Evolutionary conservation across 2,329 filamentous ascomycete genomes (phyloP).

Genomic region (Alternaria gaisen): DNA sequence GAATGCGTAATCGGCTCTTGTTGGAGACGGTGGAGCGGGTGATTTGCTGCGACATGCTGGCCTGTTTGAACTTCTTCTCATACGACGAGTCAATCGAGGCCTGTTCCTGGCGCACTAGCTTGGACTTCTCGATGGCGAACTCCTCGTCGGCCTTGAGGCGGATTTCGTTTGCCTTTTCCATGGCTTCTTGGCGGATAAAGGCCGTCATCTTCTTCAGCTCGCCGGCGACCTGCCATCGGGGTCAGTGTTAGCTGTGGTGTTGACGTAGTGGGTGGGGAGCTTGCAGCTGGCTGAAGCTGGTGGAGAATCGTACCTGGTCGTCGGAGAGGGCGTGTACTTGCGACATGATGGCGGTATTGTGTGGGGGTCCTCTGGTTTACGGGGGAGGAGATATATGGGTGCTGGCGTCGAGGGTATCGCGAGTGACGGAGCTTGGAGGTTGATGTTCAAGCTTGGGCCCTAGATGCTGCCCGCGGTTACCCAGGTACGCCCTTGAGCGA

Average conservation of each 20-base stretch:
- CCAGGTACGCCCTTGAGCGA: neutral
- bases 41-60: conserved; percentile 98
- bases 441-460: conserved; percentile 33
- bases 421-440: conserved; percentile 37
- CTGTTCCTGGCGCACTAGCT: conserved; percentile 95
- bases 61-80: conserved; percentile 99
- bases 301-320: conserved; percentile 76
- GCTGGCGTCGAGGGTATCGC: conserved; percentile 16
- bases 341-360: conserved; percentile 74
- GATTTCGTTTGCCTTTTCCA: conserved; percentile 97
- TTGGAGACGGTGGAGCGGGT: conserved; percentile 95
- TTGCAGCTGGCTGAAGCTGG: conserved; percentile 24
- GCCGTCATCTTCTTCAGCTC: conserved; percentile 99
- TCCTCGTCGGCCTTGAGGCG: conserved; percentile 98
- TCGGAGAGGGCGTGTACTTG: conserved; percentile 94
- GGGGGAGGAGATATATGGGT: conserved; percentile 2
- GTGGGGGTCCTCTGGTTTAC: neutral
- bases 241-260: conserved; percentile 41
- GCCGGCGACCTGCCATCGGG: conserved; percentile 77
- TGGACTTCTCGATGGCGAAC: conserved; percentile 98
- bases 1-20: conserved; percentile 90
- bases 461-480: conserved; percentile 16
- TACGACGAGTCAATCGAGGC: conserved; percentile 90
- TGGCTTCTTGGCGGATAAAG: conserved; percentile 98
- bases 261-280: conserved; percentile 33